These are phyloP conservation scores for Pyrenopolyporus hunteri DNA, from an alignment of 495 filamentous ascomycete genomes.

Conservation along the genomic window DNA sequence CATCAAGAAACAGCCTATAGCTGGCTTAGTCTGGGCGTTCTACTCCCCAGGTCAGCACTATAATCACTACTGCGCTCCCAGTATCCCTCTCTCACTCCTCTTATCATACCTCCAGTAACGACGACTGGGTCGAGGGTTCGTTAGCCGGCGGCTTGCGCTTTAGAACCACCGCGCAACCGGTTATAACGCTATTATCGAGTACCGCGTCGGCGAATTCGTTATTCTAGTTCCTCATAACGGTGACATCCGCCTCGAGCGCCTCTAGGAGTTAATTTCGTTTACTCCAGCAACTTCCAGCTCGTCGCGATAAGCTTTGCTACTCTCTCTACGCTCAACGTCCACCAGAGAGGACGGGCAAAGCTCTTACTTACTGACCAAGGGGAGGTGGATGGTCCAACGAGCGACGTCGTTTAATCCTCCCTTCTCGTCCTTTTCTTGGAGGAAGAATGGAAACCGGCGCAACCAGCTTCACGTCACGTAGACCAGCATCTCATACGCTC, in stretches of 20 bases:
- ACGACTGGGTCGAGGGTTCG: background rate
- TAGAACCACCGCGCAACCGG: background rate
- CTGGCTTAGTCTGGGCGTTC: conserved; percentile 17
- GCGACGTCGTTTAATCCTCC: conserved; percentile 1
- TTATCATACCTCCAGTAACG: background rate
- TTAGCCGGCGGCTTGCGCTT: background rate
- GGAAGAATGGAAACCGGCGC: conserved; percentile 41
- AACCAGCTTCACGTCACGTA: conserved; percentile 41
- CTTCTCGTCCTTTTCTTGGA: background rate
- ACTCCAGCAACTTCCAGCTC: background rate
- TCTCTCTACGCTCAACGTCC: background rate
- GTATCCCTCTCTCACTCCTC: background rate
- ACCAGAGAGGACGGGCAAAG: no score
- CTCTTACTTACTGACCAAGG: background rate
- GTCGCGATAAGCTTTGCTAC: conserved; percentile 5
- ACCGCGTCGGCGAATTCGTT: background rate
- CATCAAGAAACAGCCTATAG: conserved; percentile 3
- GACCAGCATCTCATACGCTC: conserved; percentile 40
- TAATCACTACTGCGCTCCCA: background rate
- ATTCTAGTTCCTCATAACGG: no score
- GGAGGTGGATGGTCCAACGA: no score
- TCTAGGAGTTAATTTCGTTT: no score
- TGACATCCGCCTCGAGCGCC: no score
- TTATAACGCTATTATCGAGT: background rate
- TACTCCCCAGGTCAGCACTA: conserved; percentile 12